Conservation (phyloP, 2,329 filamentous ascomycete species). For the Fusarium lyarnte region DNA sequence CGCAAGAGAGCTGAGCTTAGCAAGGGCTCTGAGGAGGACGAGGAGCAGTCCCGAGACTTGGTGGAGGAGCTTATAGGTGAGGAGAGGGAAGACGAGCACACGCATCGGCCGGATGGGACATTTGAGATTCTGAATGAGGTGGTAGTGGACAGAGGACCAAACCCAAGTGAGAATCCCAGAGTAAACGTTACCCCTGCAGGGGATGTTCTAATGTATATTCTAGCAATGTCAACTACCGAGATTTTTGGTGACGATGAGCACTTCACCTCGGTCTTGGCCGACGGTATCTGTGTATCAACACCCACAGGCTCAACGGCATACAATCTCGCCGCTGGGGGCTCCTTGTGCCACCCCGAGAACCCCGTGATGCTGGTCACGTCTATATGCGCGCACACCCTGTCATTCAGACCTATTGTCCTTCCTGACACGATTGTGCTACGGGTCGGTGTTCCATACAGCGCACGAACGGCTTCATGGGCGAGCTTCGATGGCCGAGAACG, state of each 20-base stretch:
- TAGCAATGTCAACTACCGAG: constrained; percentile 90
- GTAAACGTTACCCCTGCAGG: background rate
- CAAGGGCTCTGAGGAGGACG: constrained; percentile 46
- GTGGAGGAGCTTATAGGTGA: constrained; percentile 92
- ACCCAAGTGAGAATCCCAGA: constrained; percentile 73
- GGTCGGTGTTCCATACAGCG: constrained; percentile 93
- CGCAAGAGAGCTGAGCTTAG: constrained; percentile 47
- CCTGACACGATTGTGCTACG: constrained; percentile 95
- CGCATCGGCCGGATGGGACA: constrained; percentile 84
- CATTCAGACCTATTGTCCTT: constrained; percentile 94
- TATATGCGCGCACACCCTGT: constrained; percentile 94
- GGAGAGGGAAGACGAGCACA: constrained; percentile 83
- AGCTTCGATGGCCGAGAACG: constrained; percentile 95
- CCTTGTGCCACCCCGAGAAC: constrained; percentile 94
- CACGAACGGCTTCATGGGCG: constrained; percentile 91
- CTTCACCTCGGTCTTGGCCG: constrained; percentile 92
- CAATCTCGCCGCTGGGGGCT: constrained; percentile 94
- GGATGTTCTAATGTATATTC: constrained; percentile 11
- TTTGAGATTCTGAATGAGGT: constrained; percentile 96
- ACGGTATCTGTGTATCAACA: constrained; percentile 92
- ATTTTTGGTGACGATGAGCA: constrained; percentile 95
- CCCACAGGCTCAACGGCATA: constrained; percentile 96
- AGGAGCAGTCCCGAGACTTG: constrained; percentile 68
- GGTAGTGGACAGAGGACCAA: constrained; percentile 94
- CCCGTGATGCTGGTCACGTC: constrained; percentile 94